Conservation (phyloP, 106 monocot species). For the Apostasia shenzhenica region DNA sequence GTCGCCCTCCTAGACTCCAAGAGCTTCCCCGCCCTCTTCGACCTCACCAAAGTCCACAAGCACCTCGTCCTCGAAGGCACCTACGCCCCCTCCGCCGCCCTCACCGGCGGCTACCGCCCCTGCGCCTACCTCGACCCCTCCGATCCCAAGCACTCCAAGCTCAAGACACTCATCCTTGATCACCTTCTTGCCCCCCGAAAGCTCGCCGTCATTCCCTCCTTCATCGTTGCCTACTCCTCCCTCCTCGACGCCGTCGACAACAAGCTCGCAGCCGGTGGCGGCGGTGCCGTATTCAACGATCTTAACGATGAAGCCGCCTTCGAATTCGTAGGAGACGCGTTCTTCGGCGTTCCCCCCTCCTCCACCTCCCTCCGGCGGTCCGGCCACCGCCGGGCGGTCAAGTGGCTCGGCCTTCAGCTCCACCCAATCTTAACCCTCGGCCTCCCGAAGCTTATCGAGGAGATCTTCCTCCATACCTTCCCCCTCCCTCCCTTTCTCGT, state of each 20-base stretch:
- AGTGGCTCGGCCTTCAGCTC: constrained; percentile 40
- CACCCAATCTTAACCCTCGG: constrained; percentile 27
- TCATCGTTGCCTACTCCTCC: constrained; percentile 20
- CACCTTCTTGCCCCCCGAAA: constrained; percentile 23
- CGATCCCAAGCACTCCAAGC: constrained; percentile 31
- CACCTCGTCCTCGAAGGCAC: constrained; percentile 34
- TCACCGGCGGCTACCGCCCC: constrained; percentile 52
- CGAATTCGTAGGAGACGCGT: constrained; percentile 33
- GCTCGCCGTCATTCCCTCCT: constrained; percentile 25
- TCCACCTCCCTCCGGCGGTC: constrained; percentile 3
- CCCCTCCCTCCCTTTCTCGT: constrained; percentile 26
- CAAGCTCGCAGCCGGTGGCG: constrained; percentile 9
- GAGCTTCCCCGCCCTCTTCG: constrained; percentile 47
- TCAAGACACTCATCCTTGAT: constrained; percentile 33
- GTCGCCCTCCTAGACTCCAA: constrained; percentile 47
- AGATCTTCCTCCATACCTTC: constrained; percentile 47
- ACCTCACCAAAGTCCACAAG: constrained; percentile 44
- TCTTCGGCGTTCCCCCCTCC: constrained; percentile 21
- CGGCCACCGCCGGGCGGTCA: constrained; percentile 14
- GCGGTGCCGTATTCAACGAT: constrained; percentile 31
- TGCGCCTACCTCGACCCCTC: constrained; percentile 62
- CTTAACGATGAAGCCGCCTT: constrained; percentile 30
- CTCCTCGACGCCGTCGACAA: constrained; percentile 30
- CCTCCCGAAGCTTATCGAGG: constrained; percentile 32
- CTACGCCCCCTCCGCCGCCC: constrained; percentile 35